A percentile compares a stretch with the other conserved stretches of the same genome.
Evolutionary conservation across 371 early-diverging fungal species (phyloP).

Genomic region (Haplosporangium sp.): DNA sequence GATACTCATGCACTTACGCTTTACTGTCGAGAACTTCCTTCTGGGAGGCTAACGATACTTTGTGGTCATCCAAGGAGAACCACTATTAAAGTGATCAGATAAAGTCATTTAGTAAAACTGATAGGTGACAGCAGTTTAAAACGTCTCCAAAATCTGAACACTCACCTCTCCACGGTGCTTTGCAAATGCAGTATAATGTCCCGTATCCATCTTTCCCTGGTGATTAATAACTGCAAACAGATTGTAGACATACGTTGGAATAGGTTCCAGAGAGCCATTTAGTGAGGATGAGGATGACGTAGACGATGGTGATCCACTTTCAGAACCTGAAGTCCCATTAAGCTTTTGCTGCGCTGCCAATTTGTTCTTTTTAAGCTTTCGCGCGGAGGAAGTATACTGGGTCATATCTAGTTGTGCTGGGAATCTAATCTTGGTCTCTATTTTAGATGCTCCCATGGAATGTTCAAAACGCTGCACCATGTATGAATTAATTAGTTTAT

Average conservation of each 20-base stretch:
- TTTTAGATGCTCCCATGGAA: conserved; percentile 77
- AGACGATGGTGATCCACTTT: conserved; percentile 30
- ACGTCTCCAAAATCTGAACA: neutral
- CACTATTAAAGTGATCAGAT: conserved; percentile 64
- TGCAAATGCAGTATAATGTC: conserved; percentile 92
- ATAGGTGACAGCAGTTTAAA: neutral
- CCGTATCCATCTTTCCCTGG: conserved; percentile 90
- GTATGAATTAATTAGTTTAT: neutral
- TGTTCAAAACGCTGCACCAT: conserved; percentile 85
- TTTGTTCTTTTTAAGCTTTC: conserved; percentile 43
- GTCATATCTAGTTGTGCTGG: conserved; percentile 94
- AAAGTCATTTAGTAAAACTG: neutral
- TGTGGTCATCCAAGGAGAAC: conserved; percentile 93
- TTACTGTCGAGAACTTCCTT: conserved; percentile 83
- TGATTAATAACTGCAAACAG: conserved; percentile 95
- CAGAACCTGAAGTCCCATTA: conserved; percentile 31
- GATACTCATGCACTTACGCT: conserved; percentile 65
- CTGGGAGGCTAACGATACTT: conserved; percentile 76
- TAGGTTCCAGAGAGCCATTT: conserved; percentile 28
- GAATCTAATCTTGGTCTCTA: conserved; percentile 88
- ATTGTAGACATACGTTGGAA: conserved; percentile 81
- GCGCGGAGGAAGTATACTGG: conserved; percentile 79
- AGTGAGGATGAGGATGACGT: conserved; percentile 25
- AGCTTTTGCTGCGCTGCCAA: conserved; percentile 32
- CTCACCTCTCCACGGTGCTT: conserved; percentile 80